phyloP scores from a whole-genome alignment of 768 basidiomycete species.

The Leccinum longicurvipes region DNA sequence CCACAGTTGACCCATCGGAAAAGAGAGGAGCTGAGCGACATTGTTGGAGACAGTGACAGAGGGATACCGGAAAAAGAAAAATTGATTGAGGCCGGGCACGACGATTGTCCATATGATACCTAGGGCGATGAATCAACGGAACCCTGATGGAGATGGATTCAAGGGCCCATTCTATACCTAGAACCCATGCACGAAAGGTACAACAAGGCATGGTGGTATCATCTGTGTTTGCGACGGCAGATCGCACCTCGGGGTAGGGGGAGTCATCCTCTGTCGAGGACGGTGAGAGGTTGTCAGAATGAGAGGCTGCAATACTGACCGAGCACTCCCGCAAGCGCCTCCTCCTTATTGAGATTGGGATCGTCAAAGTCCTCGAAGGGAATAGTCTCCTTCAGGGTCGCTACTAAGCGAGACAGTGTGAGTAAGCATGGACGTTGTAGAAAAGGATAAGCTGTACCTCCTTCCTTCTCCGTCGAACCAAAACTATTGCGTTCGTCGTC shows the following conservation, averaged over 20 bases:
- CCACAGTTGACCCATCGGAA: conserved; percentile 65
- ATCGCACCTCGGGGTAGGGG: conserved; percentile 81
- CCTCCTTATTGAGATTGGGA: conserved; percentile 34
- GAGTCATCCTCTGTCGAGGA: conserved; percentile 59
- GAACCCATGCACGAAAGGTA: conserved; percentile 58
- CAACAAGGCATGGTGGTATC: conserved; percentile 62
- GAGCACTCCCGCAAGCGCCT: conserved; percentile 24
- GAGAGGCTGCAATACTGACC: conserved; percentile 13
- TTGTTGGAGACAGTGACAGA: conserved; percentile 42
- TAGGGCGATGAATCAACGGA: conserved; percentile 1
- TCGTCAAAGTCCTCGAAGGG: conserved; percentile 32
- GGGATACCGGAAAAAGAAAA: conserved; percentile 72
- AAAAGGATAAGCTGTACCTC: conserved; percentile 3
- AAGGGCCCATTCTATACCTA: conserved; percentile 34
- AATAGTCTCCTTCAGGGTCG: conserved; percentile 1
- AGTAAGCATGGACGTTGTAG: not conserved
- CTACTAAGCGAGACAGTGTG: conserved; percentile 7
- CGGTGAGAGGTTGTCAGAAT: conserved; percentile 16
- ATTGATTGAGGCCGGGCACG: conserved; percentile 73
- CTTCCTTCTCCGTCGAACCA: conserved; percentile 19
- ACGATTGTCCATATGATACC: conserved; percentile 53
- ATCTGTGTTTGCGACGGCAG: conserved; percentile 72
- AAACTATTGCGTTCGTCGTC: conserved; percentile 16
- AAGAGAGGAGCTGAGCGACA: conserved; percentile 71
- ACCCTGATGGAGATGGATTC: not conserved